Evolutionary conservation across 2,329 filamentous ascomycete genomes (phyloP).

Genomic region (Trichoderma arundinaceum): DNA sequence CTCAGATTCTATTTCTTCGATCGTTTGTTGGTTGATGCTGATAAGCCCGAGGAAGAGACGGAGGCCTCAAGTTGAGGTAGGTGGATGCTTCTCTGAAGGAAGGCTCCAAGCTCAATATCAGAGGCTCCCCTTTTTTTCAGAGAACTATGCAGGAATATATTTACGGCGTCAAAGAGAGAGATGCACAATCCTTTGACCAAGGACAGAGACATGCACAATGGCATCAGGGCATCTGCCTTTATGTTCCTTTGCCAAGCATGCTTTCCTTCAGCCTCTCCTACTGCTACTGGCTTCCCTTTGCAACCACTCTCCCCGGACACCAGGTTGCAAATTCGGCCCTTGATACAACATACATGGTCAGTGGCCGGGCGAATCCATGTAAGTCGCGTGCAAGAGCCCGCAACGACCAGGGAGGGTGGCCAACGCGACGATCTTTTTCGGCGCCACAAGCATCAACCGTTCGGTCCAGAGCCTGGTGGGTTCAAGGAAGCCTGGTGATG

Average conservation of each 20-base stretch:
- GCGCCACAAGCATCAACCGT: background rate
- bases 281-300: background rate
- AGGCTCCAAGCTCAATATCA: background rate
- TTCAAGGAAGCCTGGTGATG: background rate
- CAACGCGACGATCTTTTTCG: background rate
- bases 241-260: conserved; percentile 7
- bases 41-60: background rate
- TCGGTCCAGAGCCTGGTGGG: conserved; percentile 9
- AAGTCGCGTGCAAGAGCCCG: conserved; percentile 7
- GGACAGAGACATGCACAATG: background rate
- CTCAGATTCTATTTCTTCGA: background rate
- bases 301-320: conserved; percentile 1
- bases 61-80: background rate
- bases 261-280: background rate
- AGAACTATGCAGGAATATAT: background rate
- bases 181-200: background rate
- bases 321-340: conserved; percentile 14
- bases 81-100: background rate
- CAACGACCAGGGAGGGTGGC: background rate
- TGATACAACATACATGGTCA: conserved; percentile 15
- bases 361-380: conserved; percentile 8
- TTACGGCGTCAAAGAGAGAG: background rate
- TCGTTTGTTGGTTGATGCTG: background rate
- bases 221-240: conserved; percentile 17
- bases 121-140: background rate